These are phyloP conservation scores for Simplicillium sp. DNA, from an alignment of 2,329 filamentous ascomycete genomes.

Conservation along the genomic window DNA sequence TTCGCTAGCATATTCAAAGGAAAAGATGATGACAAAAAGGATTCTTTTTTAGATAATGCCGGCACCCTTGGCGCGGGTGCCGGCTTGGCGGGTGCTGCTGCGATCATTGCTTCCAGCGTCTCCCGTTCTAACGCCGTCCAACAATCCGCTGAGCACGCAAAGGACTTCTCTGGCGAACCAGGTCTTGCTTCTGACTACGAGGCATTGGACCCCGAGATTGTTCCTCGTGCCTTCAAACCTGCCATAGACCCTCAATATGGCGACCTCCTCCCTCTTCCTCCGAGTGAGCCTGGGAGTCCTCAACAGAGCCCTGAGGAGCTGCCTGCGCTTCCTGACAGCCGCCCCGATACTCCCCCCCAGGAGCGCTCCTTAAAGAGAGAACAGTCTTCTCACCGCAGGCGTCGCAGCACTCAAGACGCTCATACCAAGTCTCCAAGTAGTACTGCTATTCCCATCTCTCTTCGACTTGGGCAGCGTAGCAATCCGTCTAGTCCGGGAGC, in stretches of 20 bases:
- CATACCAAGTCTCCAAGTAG: slow-evolving; percentile 42
- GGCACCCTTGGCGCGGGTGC: slow-evolving; percentile 61
- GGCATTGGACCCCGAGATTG: slow-evolving; percentile 47
- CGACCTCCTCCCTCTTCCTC: slow-evolving; percentile 54
- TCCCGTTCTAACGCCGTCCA: slow-evolving; percentile 24
- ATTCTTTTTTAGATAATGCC: slow-evolving; percentile 67
- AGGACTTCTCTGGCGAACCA: slow-evolving; percentile 9
- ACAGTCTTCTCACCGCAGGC: slow-evolving; percentile 33
- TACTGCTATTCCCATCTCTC: slow-evolving; percentile 48
- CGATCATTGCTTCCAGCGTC: slow-evolving; percentile 27
- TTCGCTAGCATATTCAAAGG: slow-evolving; percentile 41
- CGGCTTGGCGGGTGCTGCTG: slow-evolving; percentile 47
- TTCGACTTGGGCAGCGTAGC: slow-evolving; percentile 39
- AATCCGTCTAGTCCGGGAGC: slow-evolving; percentile 31
- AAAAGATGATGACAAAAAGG: slow-evolving; percentile 29
- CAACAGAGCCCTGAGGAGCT: slow-evolving; percentile 26
- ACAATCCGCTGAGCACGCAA: slow-evolving; percentile 14
- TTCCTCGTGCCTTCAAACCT: slow-evolving; percentile 48
- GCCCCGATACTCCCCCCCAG: slow-evolving; percentile 45
- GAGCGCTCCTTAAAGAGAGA: slow-evolving; percentile 31
- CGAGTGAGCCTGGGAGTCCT: slow-evolving; percentile 46
- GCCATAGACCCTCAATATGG: slow-evolving; percentile 59
- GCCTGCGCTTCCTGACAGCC: slow-evolving; percentile 49
- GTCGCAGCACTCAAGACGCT: slow-evolving; percentile 37
- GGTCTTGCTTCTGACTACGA: slow-evolving; percentile 14